These are phyloP conservation scores for Sclerotinia subarctica DNA, from an alignment of 2,329 filamentous ascomycete species.

Conservation along the genomic window DNA sequence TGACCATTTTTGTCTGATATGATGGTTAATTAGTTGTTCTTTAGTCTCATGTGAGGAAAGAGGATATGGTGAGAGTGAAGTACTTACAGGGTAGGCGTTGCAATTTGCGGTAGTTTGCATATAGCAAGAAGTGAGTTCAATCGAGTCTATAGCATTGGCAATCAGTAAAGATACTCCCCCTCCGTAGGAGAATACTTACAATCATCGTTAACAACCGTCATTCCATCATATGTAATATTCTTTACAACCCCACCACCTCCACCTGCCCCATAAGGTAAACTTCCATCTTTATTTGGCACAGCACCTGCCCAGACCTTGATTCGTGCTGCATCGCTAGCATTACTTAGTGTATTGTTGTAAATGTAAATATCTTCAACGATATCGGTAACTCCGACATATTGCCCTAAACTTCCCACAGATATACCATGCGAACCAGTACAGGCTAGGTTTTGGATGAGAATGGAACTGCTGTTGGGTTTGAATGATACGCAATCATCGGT, in stretches of 20 bases:
- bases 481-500: slow-evolving; percentile 50
- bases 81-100: slow-evolving; percentile 49
- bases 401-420: slow-evolving; percentile 55
- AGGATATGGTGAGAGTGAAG: slow-evolving; percentile 25
- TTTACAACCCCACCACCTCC: slow-evolving; percentile 57
- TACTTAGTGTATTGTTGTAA: slow-evolving; percentile 44
- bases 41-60: neutral
- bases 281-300: slow-evolving; percentile 46
- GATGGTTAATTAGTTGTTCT: slow-evolving; percentile 46
- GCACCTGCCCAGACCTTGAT: slow-evolving; percentile 59
- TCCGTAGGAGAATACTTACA: slow-evolving; percentile 19
- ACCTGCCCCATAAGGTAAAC: slow-evolving; percentile 49
- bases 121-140: slow-evolving; percentile 51
- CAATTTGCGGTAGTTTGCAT: slow-evolving; percentile 59
- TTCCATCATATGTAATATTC: slow-evolving; percentile 60
- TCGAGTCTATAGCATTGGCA: slow-evolving; percentile 16
- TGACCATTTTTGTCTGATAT: slow-evolving; percentile 43
- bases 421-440: slow-evolving; percentile 51
- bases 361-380: slow-evolving; percentile 49
- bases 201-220: slow-evolving; percentile 56
- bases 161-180: neutral
- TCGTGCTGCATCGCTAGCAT: slow-evolving; percentile 55
- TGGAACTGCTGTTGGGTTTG: slow-evolving; percentile 55
- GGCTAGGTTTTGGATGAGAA: slow-evolving; percentile 47
- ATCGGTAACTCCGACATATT: slow-evolving; percentile 49